Evolutionary conservation across 352 stramenopile species (phyloP).

Genomic region (Phytophthora idaei): DNA sequence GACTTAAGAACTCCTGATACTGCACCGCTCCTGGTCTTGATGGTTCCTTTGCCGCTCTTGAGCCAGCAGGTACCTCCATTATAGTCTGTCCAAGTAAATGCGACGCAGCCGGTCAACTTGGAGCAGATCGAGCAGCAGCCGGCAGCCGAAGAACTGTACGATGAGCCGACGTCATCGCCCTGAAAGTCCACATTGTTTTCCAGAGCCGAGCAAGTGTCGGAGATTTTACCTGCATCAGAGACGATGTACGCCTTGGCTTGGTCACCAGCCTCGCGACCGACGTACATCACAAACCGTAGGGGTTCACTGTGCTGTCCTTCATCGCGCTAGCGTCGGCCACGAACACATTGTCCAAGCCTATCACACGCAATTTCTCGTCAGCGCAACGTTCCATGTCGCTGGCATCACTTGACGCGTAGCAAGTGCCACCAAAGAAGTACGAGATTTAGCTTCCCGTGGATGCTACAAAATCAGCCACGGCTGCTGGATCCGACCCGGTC

Average conservation of each 20-base stretch:
- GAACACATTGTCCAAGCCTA: conserved; percentile 68
- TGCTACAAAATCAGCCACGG: conserved; percentile 47
- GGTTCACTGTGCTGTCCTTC: conserved; percentile 64
- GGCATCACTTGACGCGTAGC: conserved; percentile 57
- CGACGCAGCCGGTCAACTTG: conserved; percentile 31
- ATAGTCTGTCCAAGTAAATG: conserved; percentile 55
- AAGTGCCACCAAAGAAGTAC: conserved; percentile 74
- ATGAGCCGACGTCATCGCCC: conserved; percentile 43
- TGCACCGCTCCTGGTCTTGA: conserved; percentile 16
- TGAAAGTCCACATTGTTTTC: conserved; percentile 52
- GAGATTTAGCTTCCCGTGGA: conserved; percentile 43
- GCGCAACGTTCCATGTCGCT: conserved; percentile 58
- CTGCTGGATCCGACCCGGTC: conserved; percentile 30
- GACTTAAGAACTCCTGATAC: conserved; percentile 27
- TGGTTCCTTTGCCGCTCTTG: conserved; percentile 4
- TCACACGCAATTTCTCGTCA: conserved; percentile 56
- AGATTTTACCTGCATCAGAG: conserved; percentile 13
- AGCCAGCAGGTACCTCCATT: conserved; percentile 51
- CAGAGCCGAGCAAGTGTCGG: conserved; percentile 27
- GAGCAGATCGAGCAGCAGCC: conserved; percentile 48
- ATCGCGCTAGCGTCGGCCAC: conserved; percentile 63
- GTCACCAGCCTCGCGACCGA: conserved; percentile 55
- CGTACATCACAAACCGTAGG: conserved; percentile 79
- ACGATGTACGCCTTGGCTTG: conserved; percentile 45
- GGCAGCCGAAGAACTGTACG: conserved; percentile 32